Evolutionary conservation across 495 filamentous ascomycete genomes (phyloP).

Genomic region (Penicillium robsamsonii): DNA sequence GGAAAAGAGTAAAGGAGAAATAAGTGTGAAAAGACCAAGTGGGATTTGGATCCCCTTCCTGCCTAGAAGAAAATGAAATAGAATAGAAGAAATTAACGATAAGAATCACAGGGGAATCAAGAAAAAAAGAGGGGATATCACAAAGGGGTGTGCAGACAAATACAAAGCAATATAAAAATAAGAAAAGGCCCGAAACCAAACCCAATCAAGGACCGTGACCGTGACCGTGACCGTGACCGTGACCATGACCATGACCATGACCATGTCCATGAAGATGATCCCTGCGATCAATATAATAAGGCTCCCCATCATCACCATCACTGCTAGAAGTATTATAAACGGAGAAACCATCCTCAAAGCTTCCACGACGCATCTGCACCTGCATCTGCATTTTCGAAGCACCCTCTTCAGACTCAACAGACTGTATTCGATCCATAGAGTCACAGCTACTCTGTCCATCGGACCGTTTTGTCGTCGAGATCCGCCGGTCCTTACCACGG

Average conservation of each 20-base stretch:
- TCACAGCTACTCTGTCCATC: constrained; percentile 4
- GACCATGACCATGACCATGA: neutral
- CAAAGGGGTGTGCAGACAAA: neutral
- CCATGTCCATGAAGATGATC: constrained; percentile 9
- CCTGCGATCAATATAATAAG: constrained; percentile 35
- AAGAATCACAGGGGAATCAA: neutral
- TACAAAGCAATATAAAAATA: neutral
- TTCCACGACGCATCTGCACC: constrained; percentile 21
- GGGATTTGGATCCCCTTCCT: neutral
- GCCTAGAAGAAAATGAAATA: neutral
- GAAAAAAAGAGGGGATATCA: constrained; percentile 6
- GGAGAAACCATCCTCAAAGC: constrained; percentile 34
- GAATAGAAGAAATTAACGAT: neutral
- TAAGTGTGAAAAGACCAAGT: neutral
- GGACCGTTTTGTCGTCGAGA: constrained; percentile 36
- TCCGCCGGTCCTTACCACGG: constrained; percentile 74
- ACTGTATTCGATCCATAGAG: constrained; percentile 20
- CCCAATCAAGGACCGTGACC: neutral
- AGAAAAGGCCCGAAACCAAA: neutral
- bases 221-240: neutral
- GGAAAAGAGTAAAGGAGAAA: constrained; percentile 6
- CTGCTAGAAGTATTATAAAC: constrained; percentile 37
- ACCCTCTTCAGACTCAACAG: constrained; percentile 29
- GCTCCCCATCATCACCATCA: constrained; percentile 34
- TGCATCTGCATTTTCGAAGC: constrained; percentile 9